A percentile compares a stretch with the other conserved stretches of the same genome.
Evolutionary conservation across 2,329 filamentous ascomycete species (phyloP).

Genomic region (Talaromyces sp.): DNA sequence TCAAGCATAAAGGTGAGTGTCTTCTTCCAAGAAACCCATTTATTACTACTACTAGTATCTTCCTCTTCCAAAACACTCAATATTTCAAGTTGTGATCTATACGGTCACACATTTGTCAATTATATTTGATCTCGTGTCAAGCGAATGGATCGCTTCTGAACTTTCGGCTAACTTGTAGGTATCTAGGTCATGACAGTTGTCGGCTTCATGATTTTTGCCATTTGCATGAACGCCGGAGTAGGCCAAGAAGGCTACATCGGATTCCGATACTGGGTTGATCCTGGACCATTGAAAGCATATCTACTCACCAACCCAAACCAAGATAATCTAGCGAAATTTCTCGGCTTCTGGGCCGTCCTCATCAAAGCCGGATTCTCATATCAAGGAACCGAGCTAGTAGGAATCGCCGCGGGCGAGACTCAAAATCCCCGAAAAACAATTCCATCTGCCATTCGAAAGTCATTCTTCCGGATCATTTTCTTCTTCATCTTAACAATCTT

Average conservation of each 20-base stretch:
- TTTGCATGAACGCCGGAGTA: conserved; percentile 4
- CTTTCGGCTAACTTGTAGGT: conserved; percentile 62
- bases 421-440: conserved; percentile 72
- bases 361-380: conserved; percentile 47
- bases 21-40: too few relatives aligned
- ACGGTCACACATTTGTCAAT: too few relatives aligned
- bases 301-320: background rate
- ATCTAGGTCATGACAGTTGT: conserved; percentile 36
- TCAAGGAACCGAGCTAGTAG: conserved; percentile 72
- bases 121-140: too few relatives aligned
- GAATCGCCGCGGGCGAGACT: conserved; percentile 77
- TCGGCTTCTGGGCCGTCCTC: conserved; percentile 61
- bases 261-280: conserved; percentile 5
- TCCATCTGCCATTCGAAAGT: conserved; percentile 71
- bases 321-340: conserved; percentile 69
- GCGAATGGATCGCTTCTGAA: too few relatives aligned
- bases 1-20: conserved; percentile 69
- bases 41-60: background rate
- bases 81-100: too few relatives aligned
- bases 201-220: conserved; percentile 6
- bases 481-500: conserved; percentile 55
- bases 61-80: too few relatives aligned
- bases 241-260: conserved; percentile 6
- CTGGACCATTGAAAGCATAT: conserved; percentile 2
- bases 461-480: conserved; percentile 73